Percentiles rank a stretch among this genome's conserved stretches.
These are phyloP conservation scores for Senna siamea DNA, from an alignment of 306 rosid species.

Conservation along the genomic window DNA sequence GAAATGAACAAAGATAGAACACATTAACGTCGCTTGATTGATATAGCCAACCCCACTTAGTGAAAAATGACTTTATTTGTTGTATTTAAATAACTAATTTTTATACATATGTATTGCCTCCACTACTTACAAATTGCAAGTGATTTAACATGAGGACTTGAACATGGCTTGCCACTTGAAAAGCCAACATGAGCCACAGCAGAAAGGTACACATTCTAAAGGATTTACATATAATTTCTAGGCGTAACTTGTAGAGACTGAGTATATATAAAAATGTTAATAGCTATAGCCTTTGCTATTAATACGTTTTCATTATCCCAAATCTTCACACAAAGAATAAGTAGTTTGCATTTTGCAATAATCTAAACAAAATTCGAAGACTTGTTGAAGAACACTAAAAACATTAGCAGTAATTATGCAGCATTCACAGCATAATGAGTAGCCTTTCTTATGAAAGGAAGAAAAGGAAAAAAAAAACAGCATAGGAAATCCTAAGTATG, in stretches of 20 bases:
- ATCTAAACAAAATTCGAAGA: background rate
- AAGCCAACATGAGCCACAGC: constrained; percentile 12
- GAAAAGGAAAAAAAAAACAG: background rate
- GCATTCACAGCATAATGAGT: background rate
- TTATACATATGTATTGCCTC: background rate
- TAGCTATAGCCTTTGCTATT: constrained; percentile 6
- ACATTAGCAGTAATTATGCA: constrained; percentile 17
- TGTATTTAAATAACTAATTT: too few species aligned
- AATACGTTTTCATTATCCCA: constrained; percentile 17
- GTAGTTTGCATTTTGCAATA: constrained; percentile 13
- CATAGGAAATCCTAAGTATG: background rate
- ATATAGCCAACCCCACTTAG: too few species aligned
- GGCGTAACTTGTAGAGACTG: background rate
- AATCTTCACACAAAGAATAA: constrained; percentile 7
- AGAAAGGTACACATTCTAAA: constrained; percentile 1
- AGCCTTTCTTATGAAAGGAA: background rate
- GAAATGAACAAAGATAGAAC: too few species aligned
- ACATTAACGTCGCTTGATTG: too few species aligned
- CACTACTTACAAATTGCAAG: background rate
- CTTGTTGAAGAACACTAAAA: background rate
- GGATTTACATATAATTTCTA: constrained; percentile 4
- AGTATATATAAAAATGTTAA: background rate
- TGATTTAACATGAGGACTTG: background rate
- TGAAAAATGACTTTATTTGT: too few species aligned
- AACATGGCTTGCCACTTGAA: background rate